Evolutionary conservation across 805 yeast species (phyloP), one percentile per base, ranked within the genome.

Genomic region (Zygoascus flipseniorum): DNA sequence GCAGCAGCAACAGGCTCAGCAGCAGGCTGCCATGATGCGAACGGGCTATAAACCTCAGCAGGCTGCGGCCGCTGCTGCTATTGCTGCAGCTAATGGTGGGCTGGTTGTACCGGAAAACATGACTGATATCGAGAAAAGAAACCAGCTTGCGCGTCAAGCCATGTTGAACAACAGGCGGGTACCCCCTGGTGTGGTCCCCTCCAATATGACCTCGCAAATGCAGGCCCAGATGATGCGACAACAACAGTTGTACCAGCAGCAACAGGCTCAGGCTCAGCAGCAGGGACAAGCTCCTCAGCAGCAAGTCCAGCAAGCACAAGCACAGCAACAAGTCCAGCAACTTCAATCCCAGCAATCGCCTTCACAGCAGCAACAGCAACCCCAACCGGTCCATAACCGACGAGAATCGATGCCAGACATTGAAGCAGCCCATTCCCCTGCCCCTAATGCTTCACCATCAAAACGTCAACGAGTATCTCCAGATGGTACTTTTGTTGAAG

Each of bases 391-490:
- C 18, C 58, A 52, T n/a, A 50, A 8, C 14, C 49, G 43, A 10
- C 20, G 35, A 31, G 46, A 47, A 23, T 26, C 53, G 19, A 19
- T 32, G 23, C n/a, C 31, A 14, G 58, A 56, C 45, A 26, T 58
- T 51, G 47, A 58, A 51, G 19, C 60, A 50, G 49, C 54, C 16
- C 67, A 57, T 14, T 59, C 59, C 37, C 64, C 62, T 23, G 66
- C 69, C 16, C 65, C 63, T 14, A 56, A 62, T 48, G 39, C 58
- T 16, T 68, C 70, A 35, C 70, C 67, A 1, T 63, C 69, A 18
- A 66, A 67, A 48, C 65, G 68, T 32, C 73, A 67, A 49, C 65
- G 69, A 11, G 67, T 66, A 18, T 62, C 69, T 18, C 70, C 70
- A 2, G 70, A 66, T 45, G 68, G 65, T 10, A 56, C 60, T 18